These are phyloP conservation scores for Fusarium cicatricum DNA, from an alignment of 2,329 filamentous ascomycete species.

Conservation along the genomic window DNA sequence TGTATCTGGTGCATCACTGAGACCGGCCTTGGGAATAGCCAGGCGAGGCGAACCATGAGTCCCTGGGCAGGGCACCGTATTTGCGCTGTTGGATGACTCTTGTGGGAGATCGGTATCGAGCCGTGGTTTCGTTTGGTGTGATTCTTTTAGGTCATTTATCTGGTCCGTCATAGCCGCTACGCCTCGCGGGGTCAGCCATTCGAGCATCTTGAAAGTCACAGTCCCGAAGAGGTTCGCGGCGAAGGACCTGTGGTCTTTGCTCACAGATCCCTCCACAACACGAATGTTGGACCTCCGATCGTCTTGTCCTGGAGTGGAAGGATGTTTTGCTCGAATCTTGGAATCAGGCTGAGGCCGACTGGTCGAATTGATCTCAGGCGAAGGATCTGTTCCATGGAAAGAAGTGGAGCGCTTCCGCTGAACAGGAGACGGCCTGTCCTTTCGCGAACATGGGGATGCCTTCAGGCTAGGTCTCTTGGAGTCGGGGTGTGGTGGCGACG, in stretches of 20 bases:
- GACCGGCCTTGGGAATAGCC: background rate
- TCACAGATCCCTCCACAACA: conserved; percentile 56
- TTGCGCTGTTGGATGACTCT: background rate
- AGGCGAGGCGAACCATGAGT: background rate
- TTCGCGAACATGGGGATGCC: conserved; percentile 8
- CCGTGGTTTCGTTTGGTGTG: background rate
- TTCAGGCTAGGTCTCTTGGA: conserved; percentile 18
- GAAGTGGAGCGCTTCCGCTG: conserved; percentile 14
- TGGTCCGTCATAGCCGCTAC: conserved; percentile 58
- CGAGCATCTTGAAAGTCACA: conserved; percentile 73
- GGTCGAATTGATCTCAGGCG: background rate
- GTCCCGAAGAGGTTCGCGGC: conserved; percentile 71
- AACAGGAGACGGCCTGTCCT: conserved; percentile 6
- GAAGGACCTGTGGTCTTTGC: conserved; percentile 67
- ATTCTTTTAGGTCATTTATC: conserved; percentile 26
- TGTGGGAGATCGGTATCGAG: conserved; percentile 1
- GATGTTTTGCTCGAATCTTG: background rate
- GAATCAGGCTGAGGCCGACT: background rate
- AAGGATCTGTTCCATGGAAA: background rate
- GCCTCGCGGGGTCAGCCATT: conserved; percentile 72
- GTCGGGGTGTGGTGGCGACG: conserved; percentile 31
- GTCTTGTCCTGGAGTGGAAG: background rate
- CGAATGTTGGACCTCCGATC: conserved; percentile 42
- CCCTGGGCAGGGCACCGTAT: background rate
- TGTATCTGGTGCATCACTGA: background rate